Conservation (phyloP, 495 filamentous ascomycete genomes). For the Jackrogersella minutella region DNA sequence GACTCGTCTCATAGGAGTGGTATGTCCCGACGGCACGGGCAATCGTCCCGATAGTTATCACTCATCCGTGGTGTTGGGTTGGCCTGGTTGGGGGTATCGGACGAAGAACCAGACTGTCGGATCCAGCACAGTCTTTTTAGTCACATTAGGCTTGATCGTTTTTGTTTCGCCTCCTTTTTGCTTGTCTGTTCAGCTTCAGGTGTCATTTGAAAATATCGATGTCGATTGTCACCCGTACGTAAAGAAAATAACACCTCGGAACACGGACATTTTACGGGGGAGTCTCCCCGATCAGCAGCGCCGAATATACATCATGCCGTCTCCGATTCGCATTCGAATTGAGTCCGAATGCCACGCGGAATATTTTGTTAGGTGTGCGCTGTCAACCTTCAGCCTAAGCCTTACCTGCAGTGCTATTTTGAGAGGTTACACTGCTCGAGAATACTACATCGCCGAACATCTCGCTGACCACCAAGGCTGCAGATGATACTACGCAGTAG, state of each 20-base stretch:
- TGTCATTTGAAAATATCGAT: not conserved
- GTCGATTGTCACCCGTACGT: not conserved
- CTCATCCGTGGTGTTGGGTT: constrained; percentile 29
- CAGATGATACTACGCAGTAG: constrained; percentile 25
- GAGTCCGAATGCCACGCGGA: not conserved
- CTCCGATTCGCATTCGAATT: constrained; percentile 1
- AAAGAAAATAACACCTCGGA: not conserved
- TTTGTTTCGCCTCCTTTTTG: not conserved
- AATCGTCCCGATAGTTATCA: constrained; percentile 8
- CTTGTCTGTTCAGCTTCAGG: not conserved
- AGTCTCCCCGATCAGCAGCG: not conserved
- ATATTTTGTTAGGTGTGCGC: not conserved
- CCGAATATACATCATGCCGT: not conserved
- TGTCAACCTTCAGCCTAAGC: constrained; percentile 37
- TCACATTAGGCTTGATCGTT: constrained; percentile 20
- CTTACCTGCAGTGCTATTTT: constrained; percentile 35
- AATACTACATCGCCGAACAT: constrained; percentile 12
- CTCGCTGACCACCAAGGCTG: constrained; percentile 25
- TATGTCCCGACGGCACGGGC: constrained; percentile 23
- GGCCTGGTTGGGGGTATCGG: constrained; percentile 18
- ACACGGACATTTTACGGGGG: not conserved
- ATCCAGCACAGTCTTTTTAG: constrained; percentile 15
- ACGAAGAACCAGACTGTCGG: constrained; percentile 33
- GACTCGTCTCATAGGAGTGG: constrained; percentile 19
- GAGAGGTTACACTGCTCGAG: constrained; percentile 21